Conservation (phyloP, 805 yeast species). For the Wickerhamomyces strasburgensis region DNA sequence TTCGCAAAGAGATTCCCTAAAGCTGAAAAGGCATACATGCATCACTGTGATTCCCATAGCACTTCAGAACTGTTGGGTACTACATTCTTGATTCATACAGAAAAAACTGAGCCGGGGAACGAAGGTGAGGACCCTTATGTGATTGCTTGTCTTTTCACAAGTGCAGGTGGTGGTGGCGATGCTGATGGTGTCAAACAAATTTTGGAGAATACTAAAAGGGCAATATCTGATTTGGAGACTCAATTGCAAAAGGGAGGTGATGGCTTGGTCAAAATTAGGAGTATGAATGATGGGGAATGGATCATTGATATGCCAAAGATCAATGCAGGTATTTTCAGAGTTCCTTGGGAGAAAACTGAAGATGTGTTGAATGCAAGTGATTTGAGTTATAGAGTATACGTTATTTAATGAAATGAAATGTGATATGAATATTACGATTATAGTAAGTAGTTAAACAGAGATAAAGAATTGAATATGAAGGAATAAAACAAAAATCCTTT, state of each 20-base stretch:
- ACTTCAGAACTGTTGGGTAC: conserved; percentile 47
- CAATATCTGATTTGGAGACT: conserved; percentile 41
- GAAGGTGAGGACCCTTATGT: conserved; percentile 21
- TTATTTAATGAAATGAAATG: conserved; percentile 20
- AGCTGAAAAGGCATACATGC: conserved; percentile 45
- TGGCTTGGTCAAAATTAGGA: neutral
- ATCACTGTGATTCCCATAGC: conserved; percentile 20
- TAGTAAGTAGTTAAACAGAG: neutral
- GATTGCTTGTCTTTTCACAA: conserved; percentile 69
- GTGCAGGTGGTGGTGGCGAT: conserved; percentile 43
- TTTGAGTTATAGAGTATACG: conserved; percentile 42
- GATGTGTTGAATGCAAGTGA: conserved; percentile 34
- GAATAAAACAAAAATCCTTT: neutral
- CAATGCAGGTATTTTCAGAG: conserved; percentile 74
- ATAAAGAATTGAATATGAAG: neutral
- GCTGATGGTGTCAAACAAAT: conserved; percentile 43
- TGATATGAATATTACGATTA: neutral
- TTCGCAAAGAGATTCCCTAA: conserved; percentile 51
- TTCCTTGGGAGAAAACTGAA: conserved; percentile 75
- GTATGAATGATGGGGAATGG: conserved; percentile 10
- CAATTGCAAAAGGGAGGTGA: conserved; percentile 30
- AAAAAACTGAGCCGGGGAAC: conserved; percentile 29
- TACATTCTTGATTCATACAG: conserved; percentile 39
- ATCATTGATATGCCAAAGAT: conserved; percentile 66
- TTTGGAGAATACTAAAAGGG: conserved; percentile 42